These are phyloP conservation scores for Phytopythium delawarense DNA, from an alignment of 352 stramenopile species.

Conservation along the genomic window DNA sequence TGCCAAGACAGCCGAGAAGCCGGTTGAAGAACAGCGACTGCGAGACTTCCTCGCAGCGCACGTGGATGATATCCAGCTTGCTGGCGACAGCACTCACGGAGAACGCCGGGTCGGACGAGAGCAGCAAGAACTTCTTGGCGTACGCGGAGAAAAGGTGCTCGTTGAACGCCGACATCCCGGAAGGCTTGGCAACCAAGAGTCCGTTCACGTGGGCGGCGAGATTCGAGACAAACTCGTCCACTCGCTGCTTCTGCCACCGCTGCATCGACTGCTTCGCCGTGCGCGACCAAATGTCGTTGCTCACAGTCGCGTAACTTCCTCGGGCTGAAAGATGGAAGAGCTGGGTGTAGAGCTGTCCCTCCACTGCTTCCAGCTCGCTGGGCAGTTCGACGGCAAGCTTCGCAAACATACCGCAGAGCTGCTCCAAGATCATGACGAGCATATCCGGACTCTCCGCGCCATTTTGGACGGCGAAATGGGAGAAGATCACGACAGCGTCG, in stretches of 20 bases:
- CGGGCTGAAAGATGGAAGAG: constrained; percentile 59
- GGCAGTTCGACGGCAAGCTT: constrained; percentile 38
- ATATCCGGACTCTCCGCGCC: constrained; percentile 29
- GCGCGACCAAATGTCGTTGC: constrained; percentile 39
- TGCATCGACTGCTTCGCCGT: constrained; percentile 31
- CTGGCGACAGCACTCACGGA: constrained; percentile 33
- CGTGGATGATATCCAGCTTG: constrained; percentile 50
- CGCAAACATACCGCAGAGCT: constrained; percentile 51
- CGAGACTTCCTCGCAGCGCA: constrained; percentile 23
- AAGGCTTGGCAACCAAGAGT: constrained; percentile 29
- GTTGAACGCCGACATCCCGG: constrained; percentile 31
- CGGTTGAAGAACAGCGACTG: constrained; percentile 40
- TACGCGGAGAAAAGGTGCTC: constrained; percentile 46
- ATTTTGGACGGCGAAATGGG: constrained; percentile 58
- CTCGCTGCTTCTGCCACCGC: constrained; percentile 34
- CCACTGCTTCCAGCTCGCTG: constrained; percentile 44
- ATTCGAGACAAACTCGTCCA: constrained; percentile 35
- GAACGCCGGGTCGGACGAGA: constrained; percentile 27
- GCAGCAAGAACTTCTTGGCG: constrained; percentile 42
- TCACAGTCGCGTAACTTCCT: constrained; percentile 46
- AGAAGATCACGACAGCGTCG: constrained; percentile 68
- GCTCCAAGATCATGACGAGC: constrained; percentile 51
- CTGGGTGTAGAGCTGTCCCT: constrained; percentile 47
- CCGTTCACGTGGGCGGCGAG: constrained; percentile 51
- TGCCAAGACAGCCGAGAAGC: constrained; percentile 43